A percentile compares a stretch with the other conserved stretches of the same genome.
phyloP scores from a whole-genome alignment of 441 rosid species.

The Euphorbia celastroides region DNA sequence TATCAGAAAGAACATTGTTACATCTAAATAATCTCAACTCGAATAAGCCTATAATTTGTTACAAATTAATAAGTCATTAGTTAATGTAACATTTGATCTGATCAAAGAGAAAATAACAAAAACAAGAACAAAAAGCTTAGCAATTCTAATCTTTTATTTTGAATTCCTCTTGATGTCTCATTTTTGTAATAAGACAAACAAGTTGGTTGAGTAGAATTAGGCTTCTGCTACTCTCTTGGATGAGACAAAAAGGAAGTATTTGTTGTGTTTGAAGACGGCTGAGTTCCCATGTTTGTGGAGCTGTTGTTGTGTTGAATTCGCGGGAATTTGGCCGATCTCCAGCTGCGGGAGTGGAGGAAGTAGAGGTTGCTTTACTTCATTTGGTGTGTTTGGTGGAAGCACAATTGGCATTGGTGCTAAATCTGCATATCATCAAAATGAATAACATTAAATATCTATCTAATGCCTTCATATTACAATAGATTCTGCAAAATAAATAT shows the following conservation, averaged over 20 bases:
- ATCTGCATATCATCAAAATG: constrained; percentile 13
- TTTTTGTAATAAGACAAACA: background rate
- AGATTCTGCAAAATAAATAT: too few species aligned
- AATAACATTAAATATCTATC: too few species aligned
- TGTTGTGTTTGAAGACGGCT: constrained; percentile 4
- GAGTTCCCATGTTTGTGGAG: constrained; percentile 8
- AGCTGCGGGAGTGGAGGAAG: constrained; percentile 2
- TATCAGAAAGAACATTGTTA: too few species aligned
- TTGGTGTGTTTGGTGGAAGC: constrained; percentile 20
- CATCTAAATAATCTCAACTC: too few species aligned
- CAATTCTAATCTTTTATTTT: background rate
- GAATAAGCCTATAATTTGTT: too few species aligned
- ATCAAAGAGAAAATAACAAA: constrained; percentile 12
- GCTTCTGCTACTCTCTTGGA: constrained; percentile 7
- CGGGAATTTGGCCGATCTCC: constrained; percentile 3
- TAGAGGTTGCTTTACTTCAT: constrained; percentile 14
- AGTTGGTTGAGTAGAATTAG: constrained; percentile 5
- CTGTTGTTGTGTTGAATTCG: constrained; percentile 2
- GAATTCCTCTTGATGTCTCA: constrained; percentile 11
- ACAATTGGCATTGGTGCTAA: constrained; percentile 22
- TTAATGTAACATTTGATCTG: too few species aligned
- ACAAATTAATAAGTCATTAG: too few species aligned
- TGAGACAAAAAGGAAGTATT: constrained; percentile 4
- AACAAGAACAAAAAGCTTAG: background rate
- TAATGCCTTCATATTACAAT: too few species aligned